A percentile compares a stretch with the other conserved stretches of the same genome.
These are phyloP conservation scores for Pyrus betulifolia DNA, from an alignment of 306 rosid genomes.

Conservation along the genomic window DNA sequence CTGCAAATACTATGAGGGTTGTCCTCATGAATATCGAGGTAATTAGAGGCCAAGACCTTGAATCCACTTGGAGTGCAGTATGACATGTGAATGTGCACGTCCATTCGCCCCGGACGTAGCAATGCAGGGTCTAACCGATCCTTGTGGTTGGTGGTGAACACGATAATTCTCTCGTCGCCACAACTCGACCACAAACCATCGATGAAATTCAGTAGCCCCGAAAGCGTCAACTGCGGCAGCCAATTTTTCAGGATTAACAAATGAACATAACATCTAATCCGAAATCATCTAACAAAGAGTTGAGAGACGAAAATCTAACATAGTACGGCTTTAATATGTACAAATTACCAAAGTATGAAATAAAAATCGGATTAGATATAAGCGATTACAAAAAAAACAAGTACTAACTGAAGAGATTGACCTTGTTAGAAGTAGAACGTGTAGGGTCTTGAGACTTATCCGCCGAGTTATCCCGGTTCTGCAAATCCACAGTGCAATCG, in stretches of 20 bases:
- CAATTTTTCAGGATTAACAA: background rate
- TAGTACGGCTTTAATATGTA: too few relatives aligned
- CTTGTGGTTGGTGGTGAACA: constrained; percentile 45
- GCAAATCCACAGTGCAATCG: constrained; percentile 17
- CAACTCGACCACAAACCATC: constrained; percentile 53
- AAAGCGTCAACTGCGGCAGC: constrained; percentile 20
- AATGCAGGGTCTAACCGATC: constrained; percentile 42
- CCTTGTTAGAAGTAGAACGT: background rate
- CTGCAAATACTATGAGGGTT: background rate
- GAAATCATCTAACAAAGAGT: too few relatives aligned
- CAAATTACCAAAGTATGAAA: too few relatives aligned
- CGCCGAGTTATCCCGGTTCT: background rate
- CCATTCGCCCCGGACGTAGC: constrained; percentile 52
- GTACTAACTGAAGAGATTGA: too few relatives aligned
- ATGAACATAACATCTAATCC: too few relatives aligned
- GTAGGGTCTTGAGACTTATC: background rate
- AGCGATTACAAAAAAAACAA: too few relatives aligned
- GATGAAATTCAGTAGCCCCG: constrained; percentile 31
- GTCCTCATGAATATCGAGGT: constrained; percentile 17
- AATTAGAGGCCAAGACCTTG: constrained; percentile 25
- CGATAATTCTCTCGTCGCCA: constrained; percentile 43
- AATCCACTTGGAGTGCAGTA: constrained; percentile 32
- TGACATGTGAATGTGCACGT: constrained; percentile 49
- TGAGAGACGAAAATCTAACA: too few relatives aligned
- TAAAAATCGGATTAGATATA: too few relatives aligned